phyloP scores from a whole-genome alignment of 2,329 filamentous ascomycete species.

The Fusarium phyllophilum region DNA sequence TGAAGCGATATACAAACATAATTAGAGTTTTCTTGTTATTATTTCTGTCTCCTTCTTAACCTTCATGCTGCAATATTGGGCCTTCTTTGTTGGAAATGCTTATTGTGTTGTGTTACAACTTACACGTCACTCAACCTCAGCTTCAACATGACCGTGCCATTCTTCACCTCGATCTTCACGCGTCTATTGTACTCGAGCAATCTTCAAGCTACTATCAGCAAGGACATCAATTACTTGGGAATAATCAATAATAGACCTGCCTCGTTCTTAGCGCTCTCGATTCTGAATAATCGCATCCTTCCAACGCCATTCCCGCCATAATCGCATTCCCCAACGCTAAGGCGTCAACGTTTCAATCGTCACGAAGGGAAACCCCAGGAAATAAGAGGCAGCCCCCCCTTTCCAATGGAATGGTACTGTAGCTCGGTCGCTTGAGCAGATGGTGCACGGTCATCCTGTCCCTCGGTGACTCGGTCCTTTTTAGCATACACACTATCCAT shows the following conservation, averaged over 20 bases:
- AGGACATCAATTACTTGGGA: neutral
- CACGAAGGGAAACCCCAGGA: neutral
- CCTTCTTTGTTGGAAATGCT: neutral
- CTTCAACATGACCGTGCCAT: neutral
- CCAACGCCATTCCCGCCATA: slow-evolving; percentile 28
- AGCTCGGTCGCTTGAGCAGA: neutral
- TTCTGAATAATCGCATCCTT: slow-evolving; percentile 7
- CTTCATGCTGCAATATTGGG: neutral
- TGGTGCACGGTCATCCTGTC: slow-evolving; percentile 4
- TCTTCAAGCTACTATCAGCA: neutral
- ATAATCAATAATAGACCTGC: neutral
- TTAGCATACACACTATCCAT: neutral
- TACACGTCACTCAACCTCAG: neutral
- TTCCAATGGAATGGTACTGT: slow-evolving; percentile 17
- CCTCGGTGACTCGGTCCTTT: neutral
- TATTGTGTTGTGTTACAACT: neutral
- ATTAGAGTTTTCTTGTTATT: neutral
- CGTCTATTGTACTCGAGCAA: neutral
- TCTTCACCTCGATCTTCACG: neutral
- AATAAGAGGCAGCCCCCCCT: slow-evolving; percentile 3
- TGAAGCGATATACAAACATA: neutral
- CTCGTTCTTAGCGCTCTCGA: slow-evolving; percentile 1
- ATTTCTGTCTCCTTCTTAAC: neutral
- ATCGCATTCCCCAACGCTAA: slow-evolving; percentile 7
- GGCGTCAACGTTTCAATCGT: slow-evolving; percentile 30